Evolutionary conservation across 139 green algal genomes (phyloP).

Genomic region (Choricystis sp.): DNA sequence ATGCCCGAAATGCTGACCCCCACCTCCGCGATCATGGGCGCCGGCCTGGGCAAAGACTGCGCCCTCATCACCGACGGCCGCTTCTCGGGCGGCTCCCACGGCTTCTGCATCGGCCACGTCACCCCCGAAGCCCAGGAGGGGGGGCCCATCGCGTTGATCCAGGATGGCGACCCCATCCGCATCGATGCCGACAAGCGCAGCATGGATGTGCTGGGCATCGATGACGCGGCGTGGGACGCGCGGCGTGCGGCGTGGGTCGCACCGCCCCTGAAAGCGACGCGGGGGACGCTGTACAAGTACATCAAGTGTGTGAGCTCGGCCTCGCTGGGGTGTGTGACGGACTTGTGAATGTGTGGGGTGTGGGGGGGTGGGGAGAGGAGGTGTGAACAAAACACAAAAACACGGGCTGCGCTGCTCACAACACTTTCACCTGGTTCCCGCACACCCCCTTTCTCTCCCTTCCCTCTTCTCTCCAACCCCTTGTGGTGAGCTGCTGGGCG

Average conservation of each 20-base stretch:
- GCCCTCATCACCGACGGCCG: constrained; percentile 93
- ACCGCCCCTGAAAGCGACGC: constrained; percentile 60
- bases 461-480: too few species aligned
- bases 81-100: constrained; percentile 91
- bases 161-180: constrained; percentile 78
- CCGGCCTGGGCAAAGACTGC: constrained; percentile 86
- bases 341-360: constrained; percentile 40
- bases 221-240: constrained; percentile 46
- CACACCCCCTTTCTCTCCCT: too few species aligned
- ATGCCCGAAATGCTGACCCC: constrained; percentile 99
- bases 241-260: constrained; percentile 49
- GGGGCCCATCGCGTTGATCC: constrained; percentile 72
- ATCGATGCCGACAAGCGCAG: constrained; percentile 67
- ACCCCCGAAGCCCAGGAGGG: constrained; percentile 86
- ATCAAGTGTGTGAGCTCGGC: constrained; percentile 80
- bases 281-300: constrained; percentile 95
- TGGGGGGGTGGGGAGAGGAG: too few species aligned
- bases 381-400: constrained; percentile 2
- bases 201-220: constrained; percentile 64
- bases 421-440: background rate
- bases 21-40: constrained; percentile 92
- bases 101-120: constrained; percentile 96
- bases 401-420: background rate
- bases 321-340: constrained; percentile 82
- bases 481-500: too few species aligned